A percentile compares a stretch with the other conserved stretches of the same genome.
phyloP scores from a whole-genome alignment of 2,329 filamentous ascomycete genomes.

The Lasiodiplodia sp. region DNA sequence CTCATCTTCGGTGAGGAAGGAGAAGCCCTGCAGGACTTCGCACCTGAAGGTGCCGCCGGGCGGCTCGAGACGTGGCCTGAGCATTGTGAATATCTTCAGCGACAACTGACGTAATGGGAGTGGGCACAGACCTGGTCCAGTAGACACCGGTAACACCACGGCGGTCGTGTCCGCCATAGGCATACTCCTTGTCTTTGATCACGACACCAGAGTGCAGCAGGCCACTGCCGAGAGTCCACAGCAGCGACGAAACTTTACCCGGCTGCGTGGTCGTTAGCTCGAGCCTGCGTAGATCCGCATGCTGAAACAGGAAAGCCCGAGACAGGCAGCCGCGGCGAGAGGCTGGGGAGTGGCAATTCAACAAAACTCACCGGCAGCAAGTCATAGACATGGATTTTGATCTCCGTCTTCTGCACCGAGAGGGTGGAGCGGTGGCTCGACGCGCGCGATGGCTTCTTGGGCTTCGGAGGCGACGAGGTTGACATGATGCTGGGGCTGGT shows the following conservation, averaged over 20 bases:
- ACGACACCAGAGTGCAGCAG: slow-evolving; percentile 85
- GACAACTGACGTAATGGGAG: slow-evolving; percentile 16
- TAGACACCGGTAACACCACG: slow-evolving; percentile 79
- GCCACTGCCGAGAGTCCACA: slow-evolving; percentile 80
- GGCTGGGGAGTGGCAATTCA: not conserved
- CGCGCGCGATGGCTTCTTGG: slow-evolving; percentile 38
- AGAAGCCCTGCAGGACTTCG: slow-evolving; percentile 81
- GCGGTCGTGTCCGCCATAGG: slow-evolving; percentile 81
- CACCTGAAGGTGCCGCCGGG: slow-evolving; percentile 79
- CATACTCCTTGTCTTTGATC: slow-evolving; percentile 81
- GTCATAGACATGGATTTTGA: slow-evolving; percentile 81
- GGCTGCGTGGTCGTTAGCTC: slow-evolving; percentile 57
- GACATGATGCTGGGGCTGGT: slow-evolving; percentile 24
- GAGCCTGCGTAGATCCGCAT: slow-evolving; percentile 13
- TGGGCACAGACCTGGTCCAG: slow-evolving; percentile 66
- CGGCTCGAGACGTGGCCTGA: slow-evolving; percentile 68
- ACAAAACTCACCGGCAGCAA: slow-evolving; percentile 67
- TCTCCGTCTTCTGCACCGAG: slow-evolving; percentile 74
- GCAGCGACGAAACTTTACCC: slow-evolving; percentile 74
- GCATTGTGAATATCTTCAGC: slow-evolving; percentile 6
- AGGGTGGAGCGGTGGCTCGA: slow-evolving; percentile 69
- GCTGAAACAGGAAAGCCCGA: slow-evolving; percentile 22
- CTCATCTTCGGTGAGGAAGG: slow-evolving; percentile 71
- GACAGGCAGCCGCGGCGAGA: slow-evolving; percentile 4
- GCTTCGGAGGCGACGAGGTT: slow-evolving; percentile 9